Conservation (phyloP, 768 basidiomycete genomes). For the Termitomyces titanicus region DNA sequence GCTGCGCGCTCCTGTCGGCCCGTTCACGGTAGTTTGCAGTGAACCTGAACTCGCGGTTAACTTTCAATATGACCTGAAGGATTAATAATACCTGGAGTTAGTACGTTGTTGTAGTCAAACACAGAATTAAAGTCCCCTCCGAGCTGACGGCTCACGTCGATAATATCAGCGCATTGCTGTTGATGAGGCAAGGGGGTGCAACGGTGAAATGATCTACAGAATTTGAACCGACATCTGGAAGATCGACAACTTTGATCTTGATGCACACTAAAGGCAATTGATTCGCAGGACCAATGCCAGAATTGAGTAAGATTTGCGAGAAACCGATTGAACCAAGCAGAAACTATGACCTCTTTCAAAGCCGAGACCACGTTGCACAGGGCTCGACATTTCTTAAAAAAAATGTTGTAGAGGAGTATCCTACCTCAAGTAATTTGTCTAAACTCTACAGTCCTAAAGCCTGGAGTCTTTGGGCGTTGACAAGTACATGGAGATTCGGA, state of each 20-base stretch:
- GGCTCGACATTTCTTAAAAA: background rate
- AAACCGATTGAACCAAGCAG: slow-evolving; percentile 24
- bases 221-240: slow-evolving; percentile 21
- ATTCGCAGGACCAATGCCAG: slow-evolving; percentile 12
- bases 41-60: background rate
- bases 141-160: slow-evolving; percentile 13
- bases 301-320: slow-evolving; percentile 21
- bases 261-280: slow-evolving; percentile 7
- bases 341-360: slow-evolving; percentile 26
- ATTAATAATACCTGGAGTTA: slow-evolving; percentile 15
- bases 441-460: slow-evolving; percentile 12
- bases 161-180: slow-evolving; percentile 11
- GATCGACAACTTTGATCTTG: slow-evolving; percentile 11
- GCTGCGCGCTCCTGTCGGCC: slow-evolving; percentile 19
- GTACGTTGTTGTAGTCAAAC: slow-evolving; percentile 27
- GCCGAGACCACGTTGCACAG: slow-evolving; percentile 15
- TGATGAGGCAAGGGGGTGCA: slow-evolving; percentile 6
- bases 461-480: slow-evolving; percentile 13
- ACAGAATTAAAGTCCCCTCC: slow-evolving; percentile 25
- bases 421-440: background rate
- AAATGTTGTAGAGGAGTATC: background rate
- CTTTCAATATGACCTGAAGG: background rate
- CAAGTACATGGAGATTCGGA: slow-evolving; percentile 27
- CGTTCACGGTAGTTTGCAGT: slow-evolving; percentile 15
- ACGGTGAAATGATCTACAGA: slow-evolving; percentile 18